Evolutionary conservation across 2,329 filamentous ascomycete species (phyloP).

Genomic region (Fusarium vanettenii): DNA sequence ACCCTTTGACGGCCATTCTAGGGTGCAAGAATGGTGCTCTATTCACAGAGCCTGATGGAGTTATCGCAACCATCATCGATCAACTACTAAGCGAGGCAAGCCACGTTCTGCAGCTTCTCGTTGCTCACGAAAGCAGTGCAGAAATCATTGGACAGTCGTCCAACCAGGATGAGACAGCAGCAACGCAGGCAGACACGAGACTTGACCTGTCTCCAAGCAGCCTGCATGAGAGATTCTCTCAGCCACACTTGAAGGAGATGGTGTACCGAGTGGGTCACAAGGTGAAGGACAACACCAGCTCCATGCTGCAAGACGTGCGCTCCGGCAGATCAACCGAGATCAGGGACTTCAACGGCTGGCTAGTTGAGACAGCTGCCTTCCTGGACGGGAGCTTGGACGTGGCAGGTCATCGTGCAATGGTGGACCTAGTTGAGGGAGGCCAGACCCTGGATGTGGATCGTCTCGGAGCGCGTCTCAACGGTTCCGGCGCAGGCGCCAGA

Average conservation of each 20-base stretch:
- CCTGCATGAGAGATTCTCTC: conserved; percentile 57
- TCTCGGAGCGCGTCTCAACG: conserved; percentile 45
- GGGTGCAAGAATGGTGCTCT: conserved; percentile 83
- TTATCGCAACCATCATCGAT: conserved; percentile 71
- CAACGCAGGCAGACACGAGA: background rate
- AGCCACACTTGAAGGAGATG: conserved; percentile 54
- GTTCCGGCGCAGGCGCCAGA: conserved; percentile 22
- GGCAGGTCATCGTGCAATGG: conserved; percentile 54
- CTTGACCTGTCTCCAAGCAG: conserved; percentile 27
- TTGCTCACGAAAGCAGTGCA: conserved; percentile 65
- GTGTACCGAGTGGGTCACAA: conserved; percentile 60
- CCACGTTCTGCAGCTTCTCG: conserved; percentile 75
- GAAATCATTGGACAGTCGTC: conserved; percentile 49
- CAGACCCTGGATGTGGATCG: conserved; percentile 48
- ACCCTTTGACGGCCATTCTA: conserved; percentile 85
- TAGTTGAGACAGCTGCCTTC: conserved; percentile 59
- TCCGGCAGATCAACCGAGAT: conserved; percentile 66
- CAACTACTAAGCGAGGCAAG: conserved; percentile 80
- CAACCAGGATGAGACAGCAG: background rate
- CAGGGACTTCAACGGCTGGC: conserved; percentile 69
- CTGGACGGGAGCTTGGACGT: conserved; percentile 51
- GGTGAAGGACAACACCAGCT: conserved; percentile 67
- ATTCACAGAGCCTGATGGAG: conserved; percentile 65
- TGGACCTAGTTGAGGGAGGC: conserved; percentile 56
- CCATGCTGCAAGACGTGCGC: conserved; percentile 70